Conservation (phyloP, 148 eudicot species). For the Diospyros kaki region DNA sequence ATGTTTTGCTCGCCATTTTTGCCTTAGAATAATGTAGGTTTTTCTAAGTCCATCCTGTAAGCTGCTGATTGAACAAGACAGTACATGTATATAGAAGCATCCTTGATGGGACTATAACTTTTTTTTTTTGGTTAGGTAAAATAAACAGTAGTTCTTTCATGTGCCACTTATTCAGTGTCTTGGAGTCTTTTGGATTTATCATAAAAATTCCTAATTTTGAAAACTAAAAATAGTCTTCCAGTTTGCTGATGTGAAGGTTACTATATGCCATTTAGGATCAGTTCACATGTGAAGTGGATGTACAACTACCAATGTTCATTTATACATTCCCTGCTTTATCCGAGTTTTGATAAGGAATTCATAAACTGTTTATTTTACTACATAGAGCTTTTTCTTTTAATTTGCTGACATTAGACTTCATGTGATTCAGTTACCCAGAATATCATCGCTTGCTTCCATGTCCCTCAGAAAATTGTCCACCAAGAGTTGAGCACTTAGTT, state of each 20-base stretch:
- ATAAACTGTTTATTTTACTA: not conserved
- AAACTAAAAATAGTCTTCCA: not conserved
- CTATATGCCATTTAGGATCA: not conserved
- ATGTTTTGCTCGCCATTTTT: not conserved
- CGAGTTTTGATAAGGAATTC: not conserved
- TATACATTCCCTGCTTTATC: not conserved
- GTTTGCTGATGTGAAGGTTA: not conserved
- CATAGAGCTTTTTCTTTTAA: not conserved
- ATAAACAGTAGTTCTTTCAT: not conserved
- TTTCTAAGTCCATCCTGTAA: not conserved
- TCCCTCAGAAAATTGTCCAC: conserved; percentile 51
- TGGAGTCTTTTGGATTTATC: not conserved
- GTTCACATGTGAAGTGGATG: not conserved
- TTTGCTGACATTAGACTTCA: conserved; percentile 6
- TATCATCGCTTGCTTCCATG: conserved; percentile 81
- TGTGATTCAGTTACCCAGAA: conserved; percentile 41
- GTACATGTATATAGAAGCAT: not conserved
- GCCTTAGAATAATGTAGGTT: not conserved
- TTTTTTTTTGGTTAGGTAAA: no score
- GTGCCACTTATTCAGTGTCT: not conserved
- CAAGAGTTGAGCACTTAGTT: conserved; percentile 89
- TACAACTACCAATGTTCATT: not conserved
- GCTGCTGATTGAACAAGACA: not conserved
- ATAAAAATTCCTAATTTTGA: not conserved
- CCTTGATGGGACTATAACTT: no score